Conservation (phyloP, 2,329 filamentous ascomycete species). For the Colletotrichum cuscutae region DNA sequence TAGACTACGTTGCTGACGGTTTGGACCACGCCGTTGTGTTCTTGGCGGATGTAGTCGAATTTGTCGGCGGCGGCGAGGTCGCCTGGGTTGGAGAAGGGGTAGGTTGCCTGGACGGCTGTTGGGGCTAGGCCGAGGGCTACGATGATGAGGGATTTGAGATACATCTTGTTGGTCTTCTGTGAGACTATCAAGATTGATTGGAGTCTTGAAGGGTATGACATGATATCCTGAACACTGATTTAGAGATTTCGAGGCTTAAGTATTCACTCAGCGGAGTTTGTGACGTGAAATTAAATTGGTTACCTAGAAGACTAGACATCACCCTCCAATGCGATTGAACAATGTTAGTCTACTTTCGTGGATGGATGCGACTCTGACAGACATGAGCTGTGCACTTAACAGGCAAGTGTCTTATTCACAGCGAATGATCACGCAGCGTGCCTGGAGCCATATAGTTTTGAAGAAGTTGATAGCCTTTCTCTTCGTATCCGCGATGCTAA, state of each 20-base stretch:
- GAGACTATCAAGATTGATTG: no score
- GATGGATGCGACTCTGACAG: not conserved
- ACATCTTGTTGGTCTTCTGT: not conserved
- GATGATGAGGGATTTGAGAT: conserved; percentile 12
- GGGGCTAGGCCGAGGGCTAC: conserved; percentile 39
- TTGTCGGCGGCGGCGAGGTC: conserved; percentile 44
- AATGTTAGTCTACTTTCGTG: not conserved
- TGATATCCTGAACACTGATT: no score
- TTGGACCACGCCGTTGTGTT: conserved; percentile 53
- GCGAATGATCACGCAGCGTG: not conserved
- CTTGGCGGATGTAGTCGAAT: conserved; percentile 51
- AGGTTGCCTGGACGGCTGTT: conserved; percentile 42
- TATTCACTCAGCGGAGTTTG: no score
- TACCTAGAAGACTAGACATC: no score
- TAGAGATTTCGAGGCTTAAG: no score
- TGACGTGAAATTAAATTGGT: no score
- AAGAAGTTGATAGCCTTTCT: not conserved
- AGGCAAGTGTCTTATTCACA: not conserved
- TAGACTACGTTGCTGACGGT: conserved; percentile 53
- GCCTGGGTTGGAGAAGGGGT: conserved; percentile 54
- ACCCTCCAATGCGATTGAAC: not conserved
- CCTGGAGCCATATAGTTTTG: not conserved
- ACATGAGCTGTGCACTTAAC: not conserved
- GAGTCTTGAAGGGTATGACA: no score
- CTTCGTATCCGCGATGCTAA: not conserved